A percentile compares a stretch with the other conserved stretches of the same genome.
phyloP scores from a whole-genome alignment of 2,329 filamentous ascomycete species.

The Ascochyta lentis region DNA sequence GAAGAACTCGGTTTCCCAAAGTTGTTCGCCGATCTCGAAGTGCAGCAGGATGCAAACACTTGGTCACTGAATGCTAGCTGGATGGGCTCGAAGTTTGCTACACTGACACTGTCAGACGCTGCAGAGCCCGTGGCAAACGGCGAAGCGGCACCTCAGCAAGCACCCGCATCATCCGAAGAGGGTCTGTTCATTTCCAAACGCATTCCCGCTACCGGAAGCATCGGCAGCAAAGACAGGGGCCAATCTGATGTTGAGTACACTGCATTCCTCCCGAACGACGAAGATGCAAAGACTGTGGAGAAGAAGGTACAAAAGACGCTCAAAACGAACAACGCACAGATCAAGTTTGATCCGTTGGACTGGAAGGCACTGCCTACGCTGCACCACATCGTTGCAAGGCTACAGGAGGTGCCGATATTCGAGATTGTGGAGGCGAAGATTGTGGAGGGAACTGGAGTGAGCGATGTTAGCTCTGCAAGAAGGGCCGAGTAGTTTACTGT shows the following conservation, averaged over 20 bases:
- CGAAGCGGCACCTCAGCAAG: constrained; percentile 1
- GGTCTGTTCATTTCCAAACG: constrained; percentile 65
- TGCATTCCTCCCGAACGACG: constrained; percentile 48
- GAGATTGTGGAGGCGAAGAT: constrained; percentile 63
- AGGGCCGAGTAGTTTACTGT: constrained; percentile 17
- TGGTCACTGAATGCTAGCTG: constrained; percentile 51
- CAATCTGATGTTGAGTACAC: constrained; percentile 63
- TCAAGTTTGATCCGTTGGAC: constrained; percentile 59
- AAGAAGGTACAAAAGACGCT: constrained; percentile 46
- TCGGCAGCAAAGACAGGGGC: constrained; percentile 50
- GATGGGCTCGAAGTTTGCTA: constrained; percentile 46
- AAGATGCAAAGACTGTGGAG: constrained; percentile 41
- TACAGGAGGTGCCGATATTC: constrained; percentile 65
- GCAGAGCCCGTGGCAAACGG: constrained; percentile 4
- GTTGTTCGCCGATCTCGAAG: constrained; percentile 60
- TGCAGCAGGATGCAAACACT: constrained; percentile 44
- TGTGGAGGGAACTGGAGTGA: constrained; percentile 61
- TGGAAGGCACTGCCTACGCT: constrained; percentile 66
- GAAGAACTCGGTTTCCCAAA: constrained; percentile 70
- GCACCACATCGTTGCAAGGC: constrained; percentile 61
- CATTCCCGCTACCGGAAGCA: constrained; percentile 60
- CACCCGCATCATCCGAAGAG: constrained; percentile 43
- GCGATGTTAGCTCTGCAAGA: constrained; percentile 52
- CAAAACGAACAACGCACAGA: constrained; percentile 51
- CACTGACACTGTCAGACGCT: constrained; percentile 37